Evolutionary conservation across 306 rosid species (phyloP).

Genomic region (Ceratonia siliqua): DNA sequence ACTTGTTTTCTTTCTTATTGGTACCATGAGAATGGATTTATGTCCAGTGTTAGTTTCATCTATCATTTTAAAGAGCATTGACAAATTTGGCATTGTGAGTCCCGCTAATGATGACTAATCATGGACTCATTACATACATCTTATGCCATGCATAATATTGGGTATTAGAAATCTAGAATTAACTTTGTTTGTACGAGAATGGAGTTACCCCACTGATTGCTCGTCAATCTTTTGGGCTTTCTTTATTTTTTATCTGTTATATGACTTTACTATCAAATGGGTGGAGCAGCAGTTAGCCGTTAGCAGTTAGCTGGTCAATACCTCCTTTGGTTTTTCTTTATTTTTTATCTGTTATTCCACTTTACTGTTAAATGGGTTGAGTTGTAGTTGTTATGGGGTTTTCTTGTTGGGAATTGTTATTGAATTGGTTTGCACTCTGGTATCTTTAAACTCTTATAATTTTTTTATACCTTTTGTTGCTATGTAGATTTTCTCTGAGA

Average conservation of each 20-base stretch:
- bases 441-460: slow-evolving; percentile 6
- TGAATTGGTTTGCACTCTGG: slow-evolving; percentile 9
- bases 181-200: not conserved
- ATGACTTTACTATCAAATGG: not conserved
- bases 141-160: slow-evolving; percentile 1
- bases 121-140: too few relatives aligned
- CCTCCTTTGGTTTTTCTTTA: not conserved
- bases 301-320: not conserved
- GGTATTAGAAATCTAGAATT: not conserved
- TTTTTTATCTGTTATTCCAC: not conserved
- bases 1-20: slow-evolving; percentile 29
- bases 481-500: slow-evolving; percentile 84
- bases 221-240: not conserved
- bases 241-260: not conserved
- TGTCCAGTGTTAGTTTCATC: slow-evolving; percentile 12
- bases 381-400: not conserved
- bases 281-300: not conserved
- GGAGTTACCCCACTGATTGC: not conserved
- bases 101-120: not conserved
- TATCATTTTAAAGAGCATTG: not conserved
- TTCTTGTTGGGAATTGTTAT: not conserved
- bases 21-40: slow-evolving; percentile 3
- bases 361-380: not conserved
- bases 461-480: too few relatives aligned
- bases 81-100: not conserved